phyloP scores from a whole-genome alignment of 257 asterid species.

The Solanum ahanhuiri region DNA sequence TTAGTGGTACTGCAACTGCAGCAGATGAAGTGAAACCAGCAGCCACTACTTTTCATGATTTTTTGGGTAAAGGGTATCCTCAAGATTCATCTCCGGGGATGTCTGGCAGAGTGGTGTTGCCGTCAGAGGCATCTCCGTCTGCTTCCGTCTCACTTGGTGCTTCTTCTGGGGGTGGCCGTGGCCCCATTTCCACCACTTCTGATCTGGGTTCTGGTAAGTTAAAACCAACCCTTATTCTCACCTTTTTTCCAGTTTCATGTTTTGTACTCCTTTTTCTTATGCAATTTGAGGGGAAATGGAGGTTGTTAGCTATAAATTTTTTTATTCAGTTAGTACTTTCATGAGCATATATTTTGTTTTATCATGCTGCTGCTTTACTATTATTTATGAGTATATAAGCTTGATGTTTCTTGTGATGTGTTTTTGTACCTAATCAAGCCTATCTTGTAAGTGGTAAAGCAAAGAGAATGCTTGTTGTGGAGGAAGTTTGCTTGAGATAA shows the following conservation, averaged over 20 bases:
- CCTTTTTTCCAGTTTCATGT: neutral
- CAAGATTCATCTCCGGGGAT: constrained; percentile 29
- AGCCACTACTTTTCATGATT: constrained; percentile 62
- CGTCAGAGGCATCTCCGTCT: constrained; percentile 53
- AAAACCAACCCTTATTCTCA: neutral
- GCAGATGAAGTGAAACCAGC: constrained; percentile 32
- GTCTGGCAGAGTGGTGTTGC: constrained; percentile 30
- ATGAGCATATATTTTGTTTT: neutral
- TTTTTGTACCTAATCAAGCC: neutral
- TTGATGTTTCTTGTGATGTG: neutral
- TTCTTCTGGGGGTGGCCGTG: constrained; percentile 35
- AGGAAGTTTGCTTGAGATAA: neutral
- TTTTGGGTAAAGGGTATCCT: constrained; percentile 59
- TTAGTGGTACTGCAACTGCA: constrained; percentile 10
- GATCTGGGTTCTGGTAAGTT: constrained; percentile 75
- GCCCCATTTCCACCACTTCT: constrained; percentile 44
- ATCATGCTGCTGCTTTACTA: neutral
- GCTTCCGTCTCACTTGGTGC: constrained; percentile 37
- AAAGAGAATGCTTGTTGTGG: neutral
- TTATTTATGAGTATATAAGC: neutral
- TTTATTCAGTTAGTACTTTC: constrained; percentile 1
- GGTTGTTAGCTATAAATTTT: neutral
- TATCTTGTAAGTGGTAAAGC: neutral
- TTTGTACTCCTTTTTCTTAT: neutral
- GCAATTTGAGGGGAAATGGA: neutral